phyloP scores from a whole-genome alignment of 495 filamentous ascomycete genomes.

The Hypoxylon rickii region DNA sequence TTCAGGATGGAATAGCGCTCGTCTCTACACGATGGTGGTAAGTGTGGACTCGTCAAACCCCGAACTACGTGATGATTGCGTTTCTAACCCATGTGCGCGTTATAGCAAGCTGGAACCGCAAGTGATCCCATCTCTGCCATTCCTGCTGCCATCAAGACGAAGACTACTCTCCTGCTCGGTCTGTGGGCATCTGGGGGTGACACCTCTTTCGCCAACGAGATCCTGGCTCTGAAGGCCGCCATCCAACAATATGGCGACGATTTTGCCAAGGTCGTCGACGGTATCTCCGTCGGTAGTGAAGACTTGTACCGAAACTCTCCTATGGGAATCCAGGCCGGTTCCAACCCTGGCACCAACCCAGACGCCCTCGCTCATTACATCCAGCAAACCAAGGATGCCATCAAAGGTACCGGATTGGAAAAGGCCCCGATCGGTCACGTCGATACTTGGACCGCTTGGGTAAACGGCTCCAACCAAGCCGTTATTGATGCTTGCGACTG shows the following conservation, averaged over 20 bases:
- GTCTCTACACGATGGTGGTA: slow-evolving; percentile 58
- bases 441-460: slow-evolving; percentile 90
- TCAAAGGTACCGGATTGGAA: slow-evolving; percentile 61
- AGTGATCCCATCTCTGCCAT: slow-evolving; percentile 69
- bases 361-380: slow-evolving; percentile 67
- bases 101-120: slow-evolving; percentile 55
- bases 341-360: slow-evolving; percentile 59
- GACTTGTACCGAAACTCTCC: slow-evolving; percentile 83
- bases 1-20: slow-evolving; percentile 73
- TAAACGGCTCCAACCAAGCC: slow-evolving; percentile 69
- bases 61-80: not conserved
- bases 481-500: slow-evolving; percentile 76
- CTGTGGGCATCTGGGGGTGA: slow-evolving; percentile 76
- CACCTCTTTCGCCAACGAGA: slow-evolving; percentile 65
- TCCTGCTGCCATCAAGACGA: slow-evolving; percentile 74
- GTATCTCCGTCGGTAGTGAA: slow-evolving; percentile 90
- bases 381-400: slow-evolving; percentile 60
- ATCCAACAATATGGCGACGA: slow-evolving; percentile 64
- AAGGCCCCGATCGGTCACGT: slow-evolving; percentile 75
- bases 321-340: slow-evolving; percentile 48
- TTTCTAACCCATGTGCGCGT: slow-evolving; percentile 8
- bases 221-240: slow-evolving; percentile 67
- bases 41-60: slow-evolving; percentile 18
- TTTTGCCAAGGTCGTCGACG: slow-evolving; percentile 69
- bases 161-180: slow-evolving; percentile 74